Percentiles rank a stretch among this genome's conserved stretches.
These are phyloP conservation scores for Inga leiocalycina DNA, from an alignment of 306 rosid species.

Conservation along the genomic window DNA sequence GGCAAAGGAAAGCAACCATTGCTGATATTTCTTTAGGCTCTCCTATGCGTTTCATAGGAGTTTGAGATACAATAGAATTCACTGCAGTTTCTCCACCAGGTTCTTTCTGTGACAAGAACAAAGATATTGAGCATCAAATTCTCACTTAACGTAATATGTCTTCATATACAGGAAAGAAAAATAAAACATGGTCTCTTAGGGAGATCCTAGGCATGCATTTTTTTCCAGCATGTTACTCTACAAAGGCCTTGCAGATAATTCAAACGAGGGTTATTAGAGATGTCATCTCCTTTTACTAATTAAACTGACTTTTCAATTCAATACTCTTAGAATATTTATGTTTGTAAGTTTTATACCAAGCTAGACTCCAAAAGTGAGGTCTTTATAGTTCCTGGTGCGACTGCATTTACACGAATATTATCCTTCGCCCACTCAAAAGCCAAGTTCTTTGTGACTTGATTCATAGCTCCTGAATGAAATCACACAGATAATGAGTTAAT, in stretches of 20 bases:
- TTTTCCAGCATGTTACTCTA: no score
- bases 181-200: neutral
- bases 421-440: conserved; percentile 84
- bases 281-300: neutral
- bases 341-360: neutral
- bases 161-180: neutral
- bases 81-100: neutral
- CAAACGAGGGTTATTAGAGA: neutral
- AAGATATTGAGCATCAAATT: neutral
- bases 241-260: neutral
- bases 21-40: neutral
- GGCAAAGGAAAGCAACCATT: neutral
- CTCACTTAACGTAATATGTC: neutral
- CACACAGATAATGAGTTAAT: neutral
- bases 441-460: conserved; percentile 56
- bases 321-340: neutral
- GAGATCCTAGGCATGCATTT: no score
- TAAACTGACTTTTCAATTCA: neutral
- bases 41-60: neutral
- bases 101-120: neutral
- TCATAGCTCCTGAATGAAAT: conserved; percentile 47
- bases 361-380: conserved; percentile 9
- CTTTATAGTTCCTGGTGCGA: conserved; percentile 54
- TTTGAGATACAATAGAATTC: neutral
- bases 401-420: conserved; percentile 54